A percentile compares a stretch with the other conserved stretches of the same genome.
Conservation (phyloP, 192 early-diverging fungal species). For the Endogone sp. region DNA sequence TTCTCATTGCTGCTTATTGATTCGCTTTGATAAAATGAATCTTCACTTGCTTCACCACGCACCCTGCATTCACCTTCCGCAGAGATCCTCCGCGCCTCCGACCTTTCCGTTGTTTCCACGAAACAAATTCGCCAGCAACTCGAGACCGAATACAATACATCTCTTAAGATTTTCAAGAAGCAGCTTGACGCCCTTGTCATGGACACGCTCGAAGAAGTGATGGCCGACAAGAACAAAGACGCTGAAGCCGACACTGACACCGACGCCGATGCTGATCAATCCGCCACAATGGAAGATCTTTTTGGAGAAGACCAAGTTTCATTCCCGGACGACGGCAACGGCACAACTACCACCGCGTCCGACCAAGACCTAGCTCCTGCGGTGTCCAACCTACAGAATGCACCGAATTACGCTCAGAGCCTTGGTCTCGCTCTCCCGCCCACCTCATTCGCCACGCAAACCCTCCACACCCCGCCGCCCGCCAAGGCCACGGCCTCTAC, state of each 20-base stretch:
- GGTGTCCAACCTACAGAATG: neutral
- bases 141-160: slow-evolving; percentile 20
- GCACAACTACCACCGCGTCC: neutral
- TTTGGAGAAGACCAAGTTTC: neutral
- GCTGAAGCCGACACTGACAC: slow-evolving; percentile 2
- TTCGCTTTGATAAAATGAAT: neutral
- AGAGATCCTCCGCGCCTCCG: slow-evolving; percentile 16
- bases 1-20: neutral
- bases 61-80: neutral
- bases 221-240: slow-evolving; percentile 13
- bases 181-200: slow-evolving; percentile 34
- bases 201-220: slow-evolving; percentile 29
- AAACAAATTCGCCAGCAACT: slow-evolving; percentile 29
- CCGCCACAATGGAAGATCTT: neutral
- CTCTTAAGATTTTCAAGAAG: slow-evolving; percentile 19
- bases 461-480: slow-evolving; percentile 20
- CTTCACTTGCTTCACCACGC: too few species aligned
- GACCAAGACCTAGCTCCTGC: neutral
- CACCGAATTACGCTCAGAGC: neutral
- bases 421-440: slow-evolving; percentile 28
- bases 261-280: neutral
- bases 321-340: slow-evolving; percentile 5
- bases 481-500: slow-evolving; percentile 15
- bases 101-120: slow-evolving; percentile 32
- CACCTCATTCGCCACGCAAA: slow-evolving; percentile 20